These are phyloP conservation scores for Leccinum obscurum DNA, from an alignment of 768 basidiomycete species.

Conservation along the genomic window DNA sequence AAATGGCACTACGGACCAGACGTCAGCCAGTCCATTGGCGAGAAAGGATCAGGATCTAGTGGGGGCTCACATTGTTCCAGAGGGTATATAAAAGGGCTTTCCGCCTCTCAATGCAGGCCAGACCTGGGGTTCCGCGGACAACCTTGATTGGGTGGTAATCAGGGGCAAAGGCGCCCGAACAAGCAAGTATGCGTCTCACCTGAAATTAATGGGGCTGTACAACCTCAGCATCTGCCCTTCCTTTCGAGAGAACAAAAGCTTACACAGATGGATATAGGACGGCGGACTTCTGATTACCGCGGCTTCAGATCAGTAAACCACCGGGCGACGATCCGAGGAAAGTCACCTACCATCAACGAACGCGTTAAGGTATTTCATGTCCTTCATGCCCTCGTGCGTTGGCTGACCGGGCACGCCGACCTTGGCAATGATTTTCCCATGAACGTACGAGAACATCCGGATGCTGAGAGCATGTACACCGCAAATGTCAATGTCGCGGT, in stretches of 20 bases:
- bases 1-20: constrained; percentile 10
- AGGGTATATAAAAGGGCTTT: constrained; percentile 56
- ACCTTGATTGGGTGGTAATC: constrained; percentile 12
- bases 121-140: constrained; percentile 14
- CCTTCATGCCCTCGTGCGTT: constrained; percentile 54
- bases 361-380: constrained; percentile 64
- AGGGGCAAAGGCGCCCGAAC: neutral
- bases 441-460: constrained; percentile 47
- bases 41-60: neutral
- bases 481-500: constrained; percentile 36
- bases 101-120: constrained; percentile 28
- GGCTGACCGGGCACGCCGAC: constrained; percentile 52
- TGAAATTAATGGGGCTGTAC: constrained; percentile 23
- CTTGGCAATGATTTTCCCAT: constrained; percentile 52
- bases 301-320: constrained; percentile 2
- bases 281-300: constrained; percentile 28
- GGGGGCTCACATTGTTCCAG: constrained; percentile 27
- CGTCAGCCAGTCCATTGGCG: neutral
- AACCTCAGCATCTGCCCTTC: constrained; percentile 3
- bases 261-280: constrained; percentile 34
- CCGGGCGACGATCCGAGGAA: neutral
- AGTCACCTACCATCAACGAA: constrained; percentile 56
- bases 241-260: neutral
- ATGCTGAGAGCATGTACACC: constrained; percentile 48
- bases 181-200: constrained; percentile 9